Base-by-base conservation (phyloP, 2,329 filamentous ascomycete genomes). In the Penicillium corylophilum region DNA sequence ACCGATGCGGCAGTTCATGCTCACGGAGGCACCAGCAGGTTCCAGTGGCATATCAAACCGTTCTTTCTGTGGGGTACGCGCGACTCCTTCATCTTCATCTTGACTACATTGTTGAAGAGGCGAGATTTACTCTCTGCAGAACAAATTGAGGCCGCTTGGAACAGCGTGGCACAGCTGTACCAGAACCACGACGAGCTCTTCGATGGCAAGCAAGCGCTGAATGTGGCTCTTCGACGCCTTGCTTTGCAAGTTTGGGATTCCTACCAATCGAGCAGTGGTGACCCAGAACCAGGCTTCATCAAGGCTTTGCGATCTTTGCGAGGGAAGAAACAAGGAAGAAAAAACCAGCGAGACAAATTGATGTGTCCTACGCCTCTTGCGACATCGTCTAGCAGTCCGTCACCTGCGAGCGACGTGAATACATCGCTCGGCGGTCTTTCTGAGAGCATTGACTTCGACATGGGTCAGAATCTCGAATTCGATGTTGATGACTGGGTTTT, bases 21-120 rank as follows among this genome's bases (percentile, higher is more conserved):
- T 2, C 59, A 69, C 24, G 35, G 55, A 1, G 55, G 54, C 1
- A 50, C 67, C 4, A 56, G 53, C 16, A 62, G 55, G 26, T 71
- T 59, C 43, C 57, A 56, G 8, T 74, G 71, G 71, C 62, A 70
- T 44, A 60, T 66, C 13, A 59, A 58, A 40, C 59, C 61, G 3
- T 72, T 73, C 42, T 74, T 69, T 52, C 48, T 71, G 51, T 59
- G 71, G 51, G 69, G 71, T 33, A 61, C 67, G 50, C 52, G 71
- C 44, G 70, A 73, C 41, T 61, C 68, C 2, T 44, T 72, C 15
- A 64, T 72, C 5, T 64, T 65, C 24, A 52, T 69, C 13, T 55
- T 73, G 16, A 66, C 56, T 26, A 66, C 51, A 23, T 51, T 66
- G 16, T 63, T 48, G 50, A 66, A 52, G 35, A 29, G 39, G 44